Percentiles rank a stretch among this genome's conserved stretches.
Evolutionary conservation across 176 grass and related monocot genomes (phyloP).

Genomic region (Elaeis guineensis): DNA sequence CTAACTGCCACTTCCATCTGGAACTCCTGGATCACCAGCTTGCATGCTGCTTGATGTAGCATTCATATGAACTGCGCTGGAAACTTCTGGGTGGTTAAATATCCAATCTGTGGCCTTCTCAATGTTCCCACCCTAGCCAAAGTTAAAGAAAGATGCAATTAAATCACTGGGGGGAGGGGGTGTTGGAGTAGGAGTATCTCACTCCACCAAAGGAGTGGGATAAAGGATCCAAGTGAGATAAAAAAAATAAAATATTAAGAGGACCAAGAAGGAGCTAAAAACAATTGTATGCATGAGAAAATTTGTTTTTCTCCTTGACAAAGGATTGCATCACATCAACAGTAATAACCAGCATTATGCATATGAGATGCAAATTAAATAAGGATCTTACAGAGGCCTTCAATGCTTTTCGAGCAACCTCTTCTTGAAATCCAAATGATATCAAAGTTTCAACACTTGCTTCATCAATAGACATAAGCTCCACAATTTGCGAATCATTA

Average conservation of each 20-base stretch:
- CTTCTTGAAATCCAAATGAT: constrained; percentile 89
- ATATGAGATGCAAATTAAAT: not conserved
- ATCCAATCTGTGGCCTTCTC: constrained; percentile 97
- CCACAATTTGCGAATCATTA: constrained; percentile 27
- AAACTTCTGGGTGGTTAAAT: constrained; percentile 66
- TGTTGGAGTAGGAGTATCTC: no score
- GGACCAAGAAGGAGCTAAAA: no score
- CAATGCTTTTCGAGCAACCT: constrained; percentile 70
- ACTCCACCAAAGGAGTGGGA: no score
- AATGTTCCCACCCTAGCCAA: constrained; percentile 76
- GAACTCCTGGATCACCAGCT: constrained; percentile 31
- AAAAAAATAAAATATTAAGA: no score
- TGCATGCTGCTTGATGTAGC: constrained; percentile 45
- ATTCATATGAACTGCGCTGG: constrained; percentile 35
- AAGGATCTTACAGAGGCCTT: constrained; percentile 75
- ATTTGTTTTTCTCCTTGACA: no score
- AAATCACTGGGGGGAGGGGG: not conserved
- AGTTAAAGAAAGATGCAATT: constrained; percentile 10
- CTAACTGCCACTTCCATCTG: constrained; percentile 91
- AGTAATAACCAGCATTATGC: no score
- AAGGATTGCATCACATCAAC: no score
- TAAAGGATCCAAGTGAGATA: no score
- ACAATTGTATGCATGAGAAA: no score
- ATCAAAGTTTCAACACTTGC: constrained; percentile 75
- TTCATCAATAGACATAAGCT: constrained; percentile 54